Base-by-base conservation (phyloP, 768 basidiomycete species). In the Calocera cornea region DNA sequence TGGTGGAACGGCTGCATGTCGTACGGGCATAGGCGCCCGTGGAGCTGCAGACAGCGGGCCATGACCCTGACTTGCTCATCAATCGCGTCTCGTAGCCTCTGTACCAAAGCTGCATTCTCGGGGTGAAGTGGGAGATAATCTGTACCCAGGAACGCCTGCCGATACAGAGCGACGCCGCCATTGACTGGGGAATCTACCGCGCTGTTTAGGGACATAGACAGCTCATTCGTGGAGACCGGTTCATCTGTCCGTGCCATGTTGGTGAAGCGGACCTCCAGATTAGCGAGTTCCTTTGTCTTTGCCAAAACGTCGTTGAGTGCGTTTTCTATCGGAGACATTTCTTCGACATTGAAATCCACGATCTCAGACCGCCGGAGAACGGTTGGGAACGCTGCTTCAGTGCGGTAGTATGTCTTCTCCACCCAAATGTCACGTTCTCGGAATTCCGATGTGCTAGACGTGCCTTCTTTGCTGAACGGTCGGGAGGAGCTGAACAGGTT, bases 1-100 rank as follows among this genome's bases (percentile, higher is more conserved):
- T 88, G 87, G 74, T 98, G 95, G 83, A 97, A 97, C 2, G 86
- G 83, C n/a, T 88, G 78, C 83, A 97, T 95, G 75, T 94, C 92
- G 14, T 85, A 83, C 0, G 90, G 85, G 74, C 92, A 94, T 34
- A 95, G 78, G 50, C 85, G 82, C 1, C 86, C 86, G 74, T 98
- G 94, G 3, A 97, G 81, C 71, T 84, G 85, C 65, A 97, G 81
- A 73, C 92, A 94, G 65, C 83, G 85, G 69, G 93, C 89, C 64
- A 97, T 89, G 64, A 88, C 84, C 50, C 87, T 85, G 36, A 89
- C 86, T 76, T 92, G 89, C 71, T 92, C 89, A 71, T 93, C 89
- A 68, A 97, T 89, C 17, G 87, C 86, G 14, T 75, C 73, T 47
- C 84, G 83, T 24, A 98, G 78, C 74, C 88, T 86, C 49, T 89